These are phyloP conservation scores for Trichoderma sp. DNA, from an alignment of 2,329 filamentous ascomycete genomes.

Conservation along the genomic window DNA sequence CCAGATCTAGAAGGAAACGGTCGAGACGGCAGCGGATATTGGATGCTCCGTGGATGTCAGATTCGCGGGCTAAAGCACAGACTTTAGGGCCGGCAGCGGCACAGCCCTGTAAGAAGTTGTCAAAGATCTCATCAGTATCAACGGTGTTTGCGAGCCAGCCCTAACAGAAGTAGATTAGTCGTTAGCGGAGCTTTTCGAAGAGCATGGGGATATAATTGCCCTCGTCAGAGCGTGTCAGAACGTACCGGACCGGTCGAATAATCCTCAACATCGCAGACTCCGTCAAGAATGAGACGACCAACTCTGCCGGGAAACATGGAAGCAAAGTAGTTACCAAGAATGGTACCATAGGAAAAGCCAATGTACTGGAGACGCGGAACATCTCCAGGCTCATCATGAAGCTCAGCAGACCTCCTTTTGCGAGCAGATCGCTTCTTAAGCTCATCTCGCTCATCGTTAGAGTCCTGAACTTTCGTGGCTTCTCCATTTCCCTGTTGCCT, in stretches of 20 bases:
- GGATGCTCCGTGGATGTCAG: conserved; percentile 32
- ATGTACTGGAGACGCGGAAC: conserved; percentile 46
- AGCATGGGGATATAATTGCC: not conserved
- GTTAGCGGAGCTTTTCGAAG: not conserved
- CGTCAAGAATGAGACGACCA: conserved; percentile 46
- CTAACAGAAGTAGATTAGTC: conserved; percentile 24
- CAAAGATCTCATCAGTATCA: conserved; percentile 42
- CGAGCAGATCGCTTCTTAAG: conserved; percentile 25
- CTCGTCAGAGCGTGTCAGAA: not conserved
- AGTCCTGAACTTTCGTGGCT: not conserved
- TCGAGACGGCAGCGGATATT: conserved; percentile 40
- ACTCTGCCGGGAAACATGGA: conserved; percentile 42
- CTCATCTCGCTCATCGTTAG: conserved; percentile 11
- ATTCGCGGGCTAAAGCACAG: conserved; percentile 35
- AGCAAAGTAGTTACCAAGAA: conserved; percentile 41
- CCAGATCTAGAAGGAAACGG: conserved; percentile 35
- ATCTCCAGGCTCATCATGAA: conserved; percentile 5
- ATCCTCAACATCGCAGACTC: conserved; percentile 42
- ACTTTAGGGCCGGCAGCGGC: conserved; percentile 33
- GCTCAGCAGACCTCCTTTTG: not conserved
- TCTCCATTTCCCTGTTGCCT: not conserved
- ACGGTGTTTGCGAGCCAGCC: conserved; percentile 41
- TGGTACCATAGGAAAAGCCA: conserved; percentile 51
- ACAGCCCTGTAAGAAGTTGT: conserved; percentile 42
- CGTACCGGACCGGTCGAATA: conserved; percentile 38